Base-by-base conservation (phyloP, 305 asterid genomes). In the Euphrasia arctica region DNA sequence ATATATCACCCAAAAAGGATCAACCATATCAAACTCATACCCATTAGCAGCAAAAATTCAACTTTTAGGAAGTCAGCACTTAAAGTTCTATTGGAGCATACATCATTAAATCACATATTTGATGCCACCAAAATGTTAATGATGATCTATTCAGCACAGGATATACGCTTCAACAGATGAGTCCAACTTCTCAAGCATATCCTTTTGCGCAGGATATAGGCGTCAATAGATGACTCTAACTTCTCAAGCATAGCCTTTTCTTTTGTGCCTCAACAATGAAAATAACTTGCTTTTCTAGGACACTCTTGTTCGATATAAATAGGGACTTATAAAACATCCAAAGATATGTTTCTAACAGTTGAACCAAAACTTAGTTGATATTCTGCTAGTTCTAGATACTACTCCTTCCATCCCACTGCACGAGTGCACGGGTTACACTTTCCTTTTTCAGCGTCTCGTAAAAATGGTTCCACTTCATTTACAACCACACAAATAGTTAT, bases 21-120 rank as follows among this genome's bases (percentile, higher is more conserved):
- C 34, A 50, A 50, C 58, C 58, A 48, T 49, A 49, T 63, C 32
- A 50, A 14, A 50, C 45, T 32, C 66, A 50, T 32, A 50, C 14
- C 10, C 49, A 64, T 48, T 3, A 64, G 60, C 9, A 64, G 18
- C 67, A 32, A 50, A 31, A 64, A 4, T 27, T 48, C 56, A 47
- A 2, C 25, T 48, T 27, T 28, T n/a, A 22, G 22, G 12, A 43
- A 5, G 27, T 27, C 10, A 29, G 66, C 47, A 7, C 1, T 28
- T 28, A 43, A 6, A 58, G 63, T 3, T n/a, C 14, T 45, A 34
- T 34, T 36, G 8, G 9, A 25, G 43, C 18, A 15, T 60, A 41
- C 65, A 43, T 60, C 54, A 60, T 25, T 25, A 22, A 10, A 60
- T 41, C 27, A 25, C 18, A 42, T 4, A 43, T 42, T 22, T 60